Evolutionary conservation across 1,139 yeast genomes (phyloP).

Genomic region (Geotrichum aggregatum): DNA sequence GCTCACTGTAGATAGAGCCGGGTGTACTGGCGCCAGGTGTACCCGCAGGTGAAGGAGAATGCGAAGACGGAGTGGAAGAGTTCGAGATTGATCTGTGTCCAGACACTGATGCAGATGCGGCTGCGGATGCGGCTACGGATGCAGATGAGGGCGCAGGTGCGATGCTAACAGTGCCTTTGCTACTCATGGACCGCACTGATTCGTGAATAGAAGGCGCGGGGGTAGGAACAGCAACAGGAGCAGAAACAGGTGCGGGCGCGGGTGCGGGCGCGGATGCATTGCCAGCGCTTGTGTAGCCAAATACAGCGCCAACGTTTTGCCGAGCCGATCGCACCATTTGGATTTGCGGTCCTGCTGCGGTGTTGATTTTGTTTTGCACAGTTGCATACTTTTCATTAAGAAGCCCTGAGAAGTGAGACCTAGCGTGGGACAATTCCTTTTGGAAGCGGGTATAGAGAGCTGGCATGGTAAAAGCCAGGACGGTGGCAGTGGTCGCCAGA

Average conservation of each 20-base stretch:
- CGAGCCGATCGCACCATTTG: constrained; percentile 1
- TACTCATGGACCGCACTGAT: background rate
- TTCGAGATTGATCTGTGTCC: background rate
- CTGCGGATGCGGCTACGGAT: background rate
- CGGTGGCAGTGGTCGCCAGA: background rate
- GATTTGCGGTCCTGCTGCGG: constrained; percentile 5
- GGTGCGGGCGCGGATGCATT: constrained; percentile 5
- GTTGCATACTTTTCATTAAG: background rate
- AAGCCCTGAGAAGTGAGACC: background rate
- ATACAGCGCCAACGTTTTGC: constrained; percentile 3
- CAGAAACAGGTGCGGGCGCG: background rate
- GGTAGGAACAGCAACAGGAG: too few species aligned
- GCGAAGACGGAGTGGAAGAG: background rate
- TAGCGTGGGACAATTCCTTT: background rate
- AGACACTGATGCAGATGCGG: background rate
- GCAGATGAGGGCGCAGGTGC: background rate
- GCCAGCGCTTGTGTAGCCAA: constrained; percentile 1
- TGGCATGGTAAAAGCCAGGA: constrained; percentile 7
- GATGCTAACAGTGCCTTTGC: background rate
- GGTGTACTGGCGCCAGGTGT: too few species aligned
- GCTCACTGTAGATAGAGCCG: background rate
- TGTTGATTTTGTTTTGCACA: constrained; percentile 7
- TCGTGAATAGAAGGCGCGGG: background rate
- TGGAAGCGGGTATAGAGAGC: constrained; percentile 4
- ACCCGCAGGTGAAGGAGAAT: background rate